A percentile compares a stretch with the other conserved stretches of the same genome.
Evolutionary conservation across 1,284 basidiomycete genomes (phyloP).

Genomic region (Rhodotorula sp.): DNA sequence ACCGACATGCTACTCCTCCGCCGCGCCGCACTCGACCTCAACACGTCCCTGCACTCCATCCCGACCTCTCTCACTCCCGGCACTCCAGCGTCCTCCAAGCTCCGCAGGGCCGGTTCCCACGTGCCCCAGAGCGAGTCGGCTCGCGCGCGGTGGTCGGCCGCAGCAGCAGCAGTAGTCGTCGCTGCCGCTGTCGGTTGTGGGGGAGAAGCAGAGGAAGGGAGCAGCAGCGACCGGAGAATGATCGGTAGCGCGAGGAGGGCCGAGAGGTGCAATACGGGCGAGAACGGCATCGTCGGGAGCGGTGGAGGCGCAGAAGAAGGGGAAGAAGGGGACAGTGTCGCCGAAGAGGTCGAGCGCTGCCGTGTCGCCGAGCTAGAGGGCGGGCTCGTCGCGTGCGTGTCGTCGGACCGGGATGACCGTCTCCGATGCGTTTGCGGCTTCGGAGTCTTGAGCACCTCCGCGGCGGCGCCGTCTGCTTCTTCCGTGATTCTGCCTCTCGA

Average conservation of each 20-base stretch:
- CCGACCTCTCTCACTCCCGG: constrained; percentile 41
- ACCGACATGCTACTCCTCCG: neutral
- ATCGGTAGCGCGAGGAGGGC: constrained; percentile 34
- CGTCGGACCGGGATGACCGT: neutral
- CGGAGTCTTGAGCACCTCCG: neutral
- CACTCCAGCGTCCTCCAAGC: constrained; percentile 41
- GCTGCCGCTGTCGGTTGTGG: no score
- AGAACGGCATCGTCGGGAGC: constrained; percentile 12
- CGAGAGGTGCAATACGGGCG: constrained; percentile 35
- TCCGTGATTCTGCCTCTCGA: neutral
- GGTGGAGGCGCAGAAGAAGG: neutral
- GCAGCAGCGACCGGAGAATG: constrained; percentile 19
- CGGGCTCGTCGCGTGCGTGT: neutral
- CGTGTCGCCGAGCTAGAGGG: neutral
- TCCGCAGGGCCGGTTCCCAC: constrained; percentile 43
- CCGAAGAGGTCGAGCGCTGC: neutral
- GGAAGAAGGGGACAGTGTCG: neutral
- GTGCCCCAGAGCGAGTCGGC: constrained; percentile 38
- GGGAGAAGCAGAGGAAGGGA: no score
- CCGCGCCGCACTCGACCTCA: constrained; percentile 20
- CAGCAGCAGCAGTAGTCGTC: neutral
- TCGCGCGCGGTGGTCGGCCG: constrained; percentile 8
- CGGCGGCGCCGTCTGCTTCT: neutral
- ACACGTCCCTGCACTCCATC: constrained; percentile 40
- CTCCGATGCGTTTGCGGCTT: neutral